phyloP scores from a whole-genome alignment of 164 flowering plant species.

The Cinnamomum chago region DNA sequence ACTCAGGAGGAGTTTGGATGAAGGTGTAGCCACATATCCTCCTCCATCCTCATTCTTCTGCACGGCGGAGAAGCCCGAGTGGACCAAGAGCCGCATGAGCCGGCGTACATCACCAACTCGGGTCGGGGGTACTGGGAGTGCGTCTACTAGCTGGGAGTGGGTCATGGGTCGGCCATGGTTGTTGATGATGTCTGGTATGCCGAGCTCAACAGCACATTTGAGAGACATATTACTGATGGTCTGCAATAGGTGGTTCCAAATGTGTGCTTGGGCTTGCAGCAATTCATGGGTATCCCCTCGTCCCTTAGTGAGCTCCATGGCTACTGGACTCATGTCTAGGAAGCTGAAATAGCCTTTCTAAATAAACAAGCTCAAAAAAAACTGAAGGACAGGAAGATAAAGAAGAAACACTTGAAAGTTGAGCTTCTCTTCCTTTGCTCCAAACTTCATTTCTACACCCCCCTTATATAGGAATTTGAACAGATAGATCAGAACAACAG shows the following conservation, averaged over 20 bases:
- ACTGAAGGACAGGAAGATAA: no score
- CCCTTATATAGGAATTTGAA: no score
- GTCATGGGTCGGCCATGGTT: slow-evolving; percentile 8
- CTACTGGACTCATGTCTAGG: neutral
- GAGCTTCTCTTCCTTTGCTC: no score
- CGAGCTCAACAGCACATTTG: neutral
- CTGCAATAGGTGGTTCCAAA: neutral
- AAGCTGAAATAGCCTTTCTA: no score
- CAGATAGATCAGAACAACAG: no score
- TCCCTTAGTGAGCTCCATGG: neutral
- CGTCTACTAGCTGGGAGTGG: neutral
- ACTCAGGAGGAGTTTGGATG: slow-evolving; percentile 1
- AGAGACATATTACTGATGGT: neutral
- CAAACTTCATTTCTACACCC: no score
- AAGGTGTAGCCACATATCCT: slow-evolving; percentile 4
- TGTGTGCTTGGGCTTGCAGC: slow-evolving; percentile 3
- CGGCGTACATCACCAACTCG: neutral
- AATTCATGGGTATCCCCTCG: neutral
- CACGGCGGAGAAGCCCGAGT: slow-evolving; percentile 1
- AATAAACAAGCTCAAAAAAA: no score
- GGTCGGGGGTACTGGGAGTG: neutral
- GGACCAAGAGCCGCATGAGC: slow-evolving; percentile 9
- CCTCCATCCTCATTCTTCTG: neutral
- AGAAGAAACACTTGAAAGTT: no score
- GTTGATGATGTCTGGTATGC: slow-evolving; percentile 7